Conservation (phyloP, 345 rosid species). For the Camelina laxa region DNA sequence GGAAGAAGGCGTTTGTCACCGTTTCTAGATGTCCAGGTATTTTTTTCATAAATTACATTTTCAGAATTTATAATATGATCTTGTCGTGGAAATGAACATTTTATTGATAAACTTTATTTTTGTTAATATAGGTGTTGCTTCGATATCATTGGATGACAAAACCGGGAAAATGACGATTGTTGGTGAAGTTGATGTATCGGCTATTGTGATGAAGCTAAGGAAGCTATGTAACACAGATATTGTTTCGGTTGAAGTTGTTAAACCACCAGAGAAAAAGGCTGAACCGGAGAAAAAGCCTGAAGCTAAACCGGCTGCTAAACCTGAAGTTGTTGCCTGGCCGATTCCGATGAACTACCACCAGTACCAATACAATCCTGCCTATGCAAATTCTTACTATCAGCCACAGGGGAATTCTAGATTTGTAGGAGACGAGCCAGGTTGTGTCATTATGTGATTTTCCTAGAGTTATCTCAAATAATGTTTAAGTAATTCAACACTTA, state of each 20-base stretch:
- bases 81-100: neutral
- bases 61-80: neutral
- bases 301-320: slow-evolving; percentile 30
- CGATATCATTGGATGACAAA: slow-evolving; percentile 60
- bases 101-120: neutral
- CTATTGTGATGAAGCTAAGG: slow-evolving; percentile 53
- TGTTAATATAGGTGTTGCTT: slow-evolving; percentile 47
- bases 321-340: slow-evolving; percentile 23
- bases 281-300: slow-evolving; percentile 47
- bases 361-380: slow-evolving; percentile 23
- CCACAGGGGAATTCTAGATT: slow-evolving; percentile 12
- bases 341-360: slow-evolving; percentile 7
- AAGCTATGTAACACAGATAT: slow-evolving; percentile 57
- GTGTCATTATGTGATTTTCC: slow-evolving; percentile 38
- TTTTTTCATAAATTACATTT: neutral
- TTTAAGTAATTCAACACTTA: slow-evolving; percentile 6
- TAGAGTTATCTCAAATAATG: neutral
- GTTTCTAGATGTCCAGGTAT: slow-evolving; percentile 62
- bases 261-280: slow-evolving; percentile 66
- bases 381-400: slow-evolving; percentile 21
- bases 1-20: slow-evolving; percentile 54
- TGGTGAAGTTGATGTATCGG: slow-evolving; percentile 58
- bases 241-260: slow-evolving; percentile 63
- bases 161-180: slow-evolving; percentile 64
- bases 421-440: slow-evolving; percentile 30